Conservation (phyloP, 352 stramenopile genomes). For the Phytophthora pinifolia region DNA sequence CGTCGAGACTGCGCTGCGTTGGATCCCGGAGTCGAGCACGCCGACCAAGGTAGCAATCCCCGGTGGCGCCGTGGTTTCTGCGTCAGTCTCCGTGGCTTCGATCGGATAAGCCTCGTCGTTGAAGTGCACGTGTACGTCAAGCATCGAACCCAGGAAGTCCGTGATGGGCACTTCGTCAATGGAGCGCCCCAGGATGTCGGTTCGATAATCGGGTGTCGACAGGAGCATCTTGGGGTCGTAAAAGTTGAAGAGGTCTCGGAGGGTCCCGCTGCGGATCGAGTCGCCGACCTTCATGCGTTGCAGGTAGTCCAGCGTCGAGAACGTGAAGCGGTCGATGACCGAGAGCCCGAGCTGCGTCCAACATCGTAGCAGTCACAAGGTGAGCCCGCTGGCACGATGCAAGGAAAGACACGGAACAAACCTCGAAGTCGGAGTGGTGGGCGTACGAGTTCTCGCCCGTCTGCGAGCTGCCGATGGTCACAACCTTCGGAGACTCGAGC, state of each 20-base stretch:
- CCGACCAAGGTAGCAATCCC: not conserved
- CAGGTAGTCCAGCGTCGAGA: constrained; percentile 87
- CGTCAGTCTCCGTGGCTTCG: constrained; percentile 19
- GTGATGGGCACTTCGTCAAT: constrained; percentile 81
- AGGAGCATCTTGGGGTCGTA: constrained; percentile 85
- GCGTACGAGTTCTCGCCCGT: constrained; percentile 95
- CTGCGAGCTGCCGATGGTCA: constrained; percentile 92
- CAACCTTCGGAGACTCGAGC: constrained; percentile 89
- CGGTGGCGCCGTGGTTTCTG: not conserved
- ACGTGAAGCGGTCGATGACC: constrained; percentile 91
- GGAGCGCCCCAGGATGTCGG: constrained; percentile 66
- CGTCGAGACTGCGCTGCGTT: not conserved
- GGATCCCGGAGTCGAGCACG: not conserved
- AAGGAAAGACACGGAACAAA: constrained; percentile 17
- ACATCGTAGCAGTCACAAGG: not conserved
- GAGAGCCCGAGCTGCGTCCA: constrained; percentile 65
- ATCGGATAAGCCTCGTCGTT: constrained; percentile 81
- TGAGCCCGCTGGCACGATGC: not conserved
- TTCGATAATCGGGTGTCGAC: constrained; percentile 79
- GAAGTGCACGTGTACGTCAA: constrained; percentile 73
- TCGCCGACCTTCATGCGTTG: constrained; percentile 82
- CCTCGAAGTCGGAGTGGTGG: constrained; percentile 85
- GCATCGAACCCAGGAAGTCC: constrained; percentile 88
- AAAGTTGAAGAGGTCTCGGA: constrained; percentile 77
- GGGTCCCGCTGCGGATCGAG: constrained; percentile 61